Evolutionary conservation across 108 stramenopile genomes (phyloP), one percentile per base, ranked within the genome.

Genomic region (Discostella pseudostelligera): DNA sequence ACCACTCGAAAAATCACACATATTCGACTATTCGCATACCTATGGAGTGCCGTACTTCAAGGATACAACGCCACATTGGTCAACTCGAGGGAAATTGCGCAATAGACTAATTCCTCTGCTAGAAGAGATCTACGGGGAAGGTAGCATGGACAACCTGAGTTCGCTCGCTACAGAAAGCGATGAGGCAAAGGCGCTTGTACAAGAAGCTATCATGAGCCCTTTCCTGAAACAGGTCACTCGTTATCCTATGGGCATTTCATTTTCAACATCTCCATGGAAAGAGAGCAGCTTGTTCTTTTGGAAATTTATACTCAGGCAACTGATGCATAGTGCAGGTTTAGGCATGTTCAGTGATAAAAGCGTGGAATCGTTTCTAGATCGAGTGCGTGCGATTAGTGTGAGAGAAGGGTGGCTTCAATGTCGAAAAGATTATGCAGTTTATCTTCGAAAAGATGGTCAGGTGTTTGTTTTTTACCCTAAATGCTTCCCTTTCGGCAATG

Each of bases 41-140:
- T 96, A 79, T 71, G 95, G 97, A 20, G 96, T 99, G 56, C 96
- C 96, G 7, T 96, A 93, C 58, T 97, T 97, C 69, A 96, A 96
- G 69, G 96, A 96, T 71, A 93, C 94, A 8, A 96, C 95, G 26
- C 96, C 95, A 8, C 75, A 83, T 53, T 98, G 97, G 97, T 94
- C 92, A 0, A 99, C 98, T 29, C 64, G 98, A 56, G 98, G 98
- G 8, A 97, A 97, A 67, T 67, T 98, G 12, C 83, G 97, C 19
- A 93, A 92, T 60, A 80, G 89, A 65, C 80, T 99, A n/a, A 46
- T 97, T 11, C 97, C 98, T 0, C 56, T 96, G 22, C 58, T 99
- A 40, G 80, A 92, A 63, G 95, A 97, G 36, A 85, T 98, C n/a
- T 99, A 96, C 71, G 98, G 98, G 22, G 93, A 93, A 56, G 94